These are phyloP conservation scores for Ogataea thermomethanolica DNA, from an alignment of 805 yeast species.

Conservation along the genomic window DNA sequence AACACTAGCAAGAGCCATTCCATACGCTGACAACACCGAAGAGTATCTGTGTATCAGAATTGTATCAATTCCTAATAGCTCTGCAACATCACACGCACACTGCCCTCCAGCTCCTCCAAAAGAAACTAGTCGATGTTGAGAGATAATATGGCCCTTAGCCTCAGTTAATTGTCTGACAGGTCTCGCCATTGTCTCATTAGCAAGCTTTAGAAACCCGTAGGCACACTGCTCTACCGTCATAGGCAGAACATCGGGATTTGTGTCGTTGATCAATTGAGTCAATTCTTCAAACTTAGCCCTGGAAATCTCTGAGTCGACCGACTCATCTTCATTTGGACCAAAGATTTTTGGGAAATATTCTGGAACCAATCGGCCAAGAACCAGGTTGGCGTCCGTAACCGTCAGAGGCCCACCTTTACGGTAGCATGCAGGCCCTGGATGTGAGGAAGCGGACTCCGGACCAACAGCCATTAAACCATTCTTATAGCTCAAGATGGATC, in stretches of 20 bases:
- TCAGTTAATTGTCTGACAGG: constrained; percentile 84
- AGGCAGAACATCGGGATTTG: constrained; percentile 37
- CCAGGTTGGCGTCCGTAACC: constrained; percentile 76
- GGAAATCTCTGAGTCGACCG: constrained; percentile 56
- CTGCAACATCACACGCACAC: constrained; percentile 76
- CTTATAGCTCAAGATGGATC: constrained; percentile 59
- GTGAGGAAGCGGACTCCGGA: constrained; percentile 80
- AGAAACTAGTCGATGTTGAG: constrained; percentile 69
- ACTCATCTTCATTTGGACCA: constrained; percentile 71
- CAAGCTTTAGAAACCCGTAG: constrained; percentile 75
- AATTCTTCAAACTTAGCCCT: constrained; percentile 47
- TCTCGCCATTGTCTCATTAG: constrained; percentile 87
- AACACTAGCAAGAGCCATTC: constrained; percentile 83
- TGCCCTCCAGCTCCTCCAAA: constrained; percentile 97
- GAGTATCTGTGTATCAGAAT: constrained; percentile 79
- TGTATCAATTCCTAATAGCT: constrained; percentile 60
- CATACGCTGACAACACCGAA: constrained; percentile 81
- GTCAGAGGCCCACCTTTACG: constrained; percentile 79
- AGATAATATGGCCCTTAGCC: constrained; percentile 68
- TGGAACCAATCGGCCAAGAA: constrained; percentile 65
- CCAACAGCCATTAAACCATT: constrained; percentile 75
- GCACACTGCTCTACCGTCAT: constrained; percentile 69
- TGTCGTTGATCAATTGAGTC: constrained; percentile 53
- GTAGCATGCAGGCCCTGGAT: constrained; percentile 86
- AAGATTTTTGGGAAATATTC: constrained; percentile 74